A percentile compares a stretch with the other conserved stretches of the same genome.
Conservation (phyloP, 495 filamentous ascomycete species). For the Friedmanniomyces endolithicus region DNA sequence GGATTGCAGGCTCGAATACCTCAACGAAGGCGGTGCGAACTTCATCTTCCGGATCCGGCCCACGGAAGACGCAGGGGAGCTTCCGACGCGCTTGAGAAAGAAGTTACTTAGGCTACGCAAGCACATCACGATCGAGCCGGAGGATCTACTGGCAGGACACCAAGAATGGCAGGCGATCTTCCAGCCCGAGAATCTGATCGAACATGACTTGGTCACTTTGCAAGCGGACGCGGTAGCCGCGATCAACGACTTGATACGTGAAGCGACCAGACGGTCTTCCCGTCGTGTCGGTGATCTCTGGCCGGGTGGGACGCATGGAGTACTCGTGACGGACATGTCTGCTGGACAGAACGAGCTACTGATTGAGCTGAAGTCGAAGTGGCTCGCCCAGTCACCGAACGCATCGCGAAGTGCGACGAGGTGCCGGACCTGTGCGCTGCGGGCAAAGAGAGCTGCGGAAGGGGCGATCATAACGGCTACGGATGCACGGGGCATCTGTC, state of each 20-base stretch:
- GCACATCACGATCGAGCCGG: neutral
- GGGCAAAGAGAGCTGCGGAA: constrained; percentile 42
- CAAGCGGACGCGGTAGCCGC: neutral
- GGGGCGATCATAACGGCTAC: neutral
- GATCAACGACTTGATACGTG: neutral
- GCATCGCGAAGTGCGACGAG: constrained; percentile 52
- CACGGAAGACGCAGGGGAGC: neutral
- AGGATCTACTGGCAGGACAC: neutral
- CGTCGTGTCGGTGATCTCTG: constrained; percentile 8
- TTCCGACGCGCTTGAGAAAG: constrained; percentile 4
- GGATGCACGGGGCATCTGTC: constrained; percentile 12
- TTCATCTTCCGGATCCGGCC: constrained; percentile 14
- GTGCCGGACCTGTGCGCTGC: constrained; percentile 78
- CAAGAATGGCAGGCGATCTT: constrained; percentile 11
- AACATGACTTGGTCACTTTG: constrained; percentile 4
- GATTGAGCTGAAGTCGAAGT: constrained; percentile 85
- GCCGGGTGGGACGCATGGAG: constrained; percentile 31
- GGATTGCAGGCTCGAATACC: constrained; percentile 6
- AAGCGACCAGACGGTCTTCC: neutral
- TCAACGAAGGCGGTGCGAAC: constrained; percentile 22
- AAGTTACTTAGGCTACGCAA: constrained; percentile 20
- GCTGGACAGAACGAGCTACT: constrained; percentile 26
- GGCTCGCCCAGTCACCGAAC: constrained; percentile 71
- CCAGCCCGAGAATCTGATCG: constrained; percentile 3
- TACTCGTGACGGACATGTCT: constrained; percentile 76